phyloP scores from a whole-genome alignment of 768 basidiomycete genomes.

The Tricholomella constricta region DNA sequence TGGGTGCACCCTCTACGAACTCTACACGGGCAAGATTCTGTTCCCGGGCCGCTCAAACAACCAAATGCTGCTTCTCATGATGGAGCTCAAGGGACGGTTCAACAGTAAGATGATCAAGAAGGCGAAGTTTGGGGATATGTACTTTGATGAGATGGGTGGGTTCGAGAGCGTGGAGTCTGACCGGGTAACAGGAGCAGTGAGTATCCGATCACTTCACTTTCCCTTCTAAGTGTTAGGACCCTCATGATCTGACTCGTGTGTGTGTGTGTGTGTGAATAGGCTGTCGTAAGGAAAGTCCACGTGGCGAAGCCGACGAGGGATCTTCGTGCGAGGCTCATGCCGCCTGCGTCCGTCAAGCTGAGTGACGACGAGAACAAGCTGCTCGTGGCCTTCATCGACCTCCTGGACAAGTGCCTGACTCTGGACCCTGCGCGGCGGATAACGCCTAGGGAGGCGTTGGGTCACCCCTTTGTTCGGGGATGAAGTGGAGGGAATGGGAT shows the following conservation, averaged over 20 bases:
- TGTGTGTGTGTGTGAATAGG: slow-evolving; percentile 45
- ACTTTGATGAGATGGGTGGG: slow-evolving; percentile 91
- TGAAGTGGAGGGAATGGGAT: slow-evolving; percentile 15
- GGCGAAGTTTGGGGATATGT: slow-evolving; percentile 87
- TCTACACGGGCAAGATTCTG: slow-evolving; percentile 96
- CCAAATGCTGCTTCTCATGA: slow-evolving; percentile 96
- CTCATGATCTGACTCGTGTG: slow-evolving; percentile 23
- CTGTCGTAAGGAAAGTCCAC: slow-evolving; percentile 78
- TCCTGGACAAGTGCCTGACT: slow-evolving; percentile 87
- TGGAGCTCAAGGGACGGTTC: slow-evolving; percentile 96
- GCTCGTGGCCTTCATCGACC: slow-evolving; percentile 78
- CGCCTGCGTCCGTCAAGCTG: slow-evolving; percentile 72
- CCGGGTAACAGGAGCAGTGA: slow-evolving; percentile 78
- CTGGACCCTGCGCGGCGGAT: slow-evolving; percentile 87
- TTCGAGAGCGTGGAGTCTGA: slow-evolving; percentile 86
- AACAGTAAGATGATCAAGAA: slow-evolving; percentile 94
- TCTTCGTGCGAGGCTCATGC: slow-evolving; percentile 80
- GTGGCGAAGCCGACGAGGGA: slow-evolving; percentile 83
- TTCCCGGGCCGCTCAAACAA: slow-evolving; percentile 97
- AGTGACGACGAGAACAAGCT: slow-evolving; percentile 89
- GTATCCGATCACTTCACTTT: slow-evolving; percentile 33
- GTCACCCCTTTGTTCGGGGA: slow-evolving; percentile 81
- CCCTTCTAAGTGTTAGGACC: slow-evolving; percentile 3
- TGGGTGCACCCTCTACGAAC: slow-evolving; percentile 94
- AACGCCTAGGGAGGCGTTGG: slow-evolving; percentile 86